Conservation (phyloP, 495 filamentous ascomycete species). For the Neurospora intermedia region DNA sequence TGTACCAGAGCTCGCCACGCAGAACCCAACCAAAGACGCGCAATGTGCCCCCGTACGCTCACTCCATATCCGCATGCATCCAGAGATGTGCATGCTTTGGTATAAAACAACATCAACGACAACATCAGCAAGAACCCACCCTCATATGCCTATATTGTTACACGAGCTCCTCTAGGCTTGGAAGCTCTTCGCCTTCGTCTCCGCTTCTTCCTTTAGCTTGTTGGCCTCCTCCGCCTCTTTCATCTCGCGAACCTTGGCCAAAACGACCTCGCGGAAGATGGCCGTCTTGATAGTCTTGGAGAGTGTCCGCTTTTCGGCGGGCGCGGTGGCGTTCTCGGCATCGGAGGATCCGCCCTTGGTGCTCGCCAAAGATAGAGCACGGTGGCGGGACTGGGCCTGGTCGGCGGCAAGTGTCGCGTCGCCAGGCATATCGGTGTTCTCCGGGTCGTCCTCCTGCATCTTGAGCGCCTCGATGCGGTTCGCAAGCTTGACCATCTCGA, state of each 20-base stretch:
- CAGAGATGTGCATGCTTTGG: neutral
- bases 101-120: neutral
- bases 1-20: neutral
- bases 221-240: slow-evolving; percentile 74
- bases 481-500: slow-evolving; percentile 91
- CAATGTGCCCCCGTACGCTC: neutral
- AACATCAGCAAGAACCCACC: neutral
- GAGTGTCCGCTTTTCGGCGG: slow-evolving; percentile 53
- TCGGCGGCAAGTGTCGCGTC: slow-evolving; percentile 54
- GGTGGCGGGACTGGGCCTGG: slow-evolving; percentile 38
- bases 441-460: slow-evolving; percentile 86
- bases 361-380: slow-evolving; percentile 1
- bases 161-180: slow-evolving; percentile 10
- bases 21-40: neutral
- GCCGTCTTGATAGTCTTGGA: slow-evolving; percentile 72
- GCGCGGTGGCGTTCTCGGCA: slow-evolving; percentile 13
- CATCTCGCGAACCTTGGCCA: slow-evolving; percentile 90
- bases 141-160: neutral
- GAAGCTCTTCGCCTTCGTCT: slow-evolving; percentile 34
- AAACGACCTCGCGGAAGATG: slow-evolving; percentile 94
- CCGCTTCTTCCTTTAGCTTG: slow-evolving; percentile 49
- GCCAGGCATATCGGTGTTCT: slow-evolving; percentile 50
- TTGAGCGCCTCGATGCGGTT: slow-evolving; percentile 96
- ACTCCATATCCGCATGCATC: neutral
- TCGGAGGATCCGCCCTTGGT: slow-evolving; percentile 14